Evolutionary conservation across 2,329 filamentous ascomycete genomes (phyloP).

Genomic region (Penicillium sp.): DNA sequence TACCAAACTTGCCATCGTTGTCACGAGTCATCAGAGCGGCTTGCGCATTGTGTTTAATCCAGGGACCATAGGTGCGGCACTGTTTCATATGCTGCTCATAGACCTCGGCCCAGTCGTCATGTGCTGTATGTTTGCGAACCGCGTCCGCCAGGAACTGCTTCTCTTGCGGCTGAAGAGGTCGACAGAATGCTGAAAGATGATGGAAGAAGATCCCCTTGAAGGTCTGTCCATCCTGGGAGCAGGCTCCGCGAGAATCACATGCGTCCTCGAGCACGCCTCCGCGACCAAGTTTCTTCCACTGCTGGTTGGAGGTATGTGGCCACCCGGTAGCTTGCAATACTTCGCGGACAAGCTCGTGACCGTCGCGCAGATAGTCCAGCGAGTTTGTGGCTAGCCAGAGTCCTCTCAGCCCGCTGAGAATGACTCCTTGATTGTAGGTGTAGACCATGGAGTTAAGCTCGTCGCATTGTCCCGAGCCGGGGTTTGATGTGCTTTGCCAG

Average conservation of each 20-base stretch:
- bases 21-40: slow-evolving; percentile 66
- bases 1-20: slow-evolving; percentile 61
- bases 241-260: slow-evolving; percentile 66
- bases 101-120: slow-evolving; percentile 38
- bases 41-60: slow-evolving; percentile 69
- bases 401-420: slow-evolving; percentile 71
- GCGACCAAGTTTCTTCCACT: slow-evolving; percentile 68
- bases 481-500: slow-evolving; percentile 48
- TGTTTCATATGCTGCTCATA: slow-evolving; percentile 48
- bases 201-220: slow-evolving; percentile 97
- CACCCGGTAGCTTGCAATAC: slow-evolving; percentile 75
- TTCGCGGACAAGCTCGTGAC: slow-evolving; percentile 63
- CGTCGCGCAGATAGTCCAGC: slow-evolving; percentile 64
- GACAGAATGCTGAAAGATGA: slow-evolving; percentile 72
- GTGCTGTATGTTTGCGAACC: slow-evolving; percentile 20
- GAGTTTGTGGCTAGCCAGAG: slow-evolving; percentile 71
- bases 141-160: slow-evolving; percentile 38
- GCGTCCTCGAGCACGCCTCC: slow-evolving; percentile 73
- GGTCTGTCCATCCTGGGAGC: slow-evolving; percentile 74
- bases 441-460: slow-evolving; percentile 79
- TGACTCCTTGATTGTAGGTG: slow-evolving; percentile 89
- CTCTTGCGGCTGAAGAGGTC: slow-evolving; percentile 48
- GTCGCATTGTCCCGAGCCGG: slow-evolving; percentile 66
- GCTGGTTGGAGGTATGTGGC: slow-evolving; percentile 37
- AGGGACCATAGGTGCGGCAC: slow-evolving; percentile 60